A percentile compares a stretch with the other conserved stretches of the same genome.
Evolutionary conservation across 2,329 filamentous ascomycete genomes (phyloP).

Genomic region (Trichophyton benhamiae): DNA sequence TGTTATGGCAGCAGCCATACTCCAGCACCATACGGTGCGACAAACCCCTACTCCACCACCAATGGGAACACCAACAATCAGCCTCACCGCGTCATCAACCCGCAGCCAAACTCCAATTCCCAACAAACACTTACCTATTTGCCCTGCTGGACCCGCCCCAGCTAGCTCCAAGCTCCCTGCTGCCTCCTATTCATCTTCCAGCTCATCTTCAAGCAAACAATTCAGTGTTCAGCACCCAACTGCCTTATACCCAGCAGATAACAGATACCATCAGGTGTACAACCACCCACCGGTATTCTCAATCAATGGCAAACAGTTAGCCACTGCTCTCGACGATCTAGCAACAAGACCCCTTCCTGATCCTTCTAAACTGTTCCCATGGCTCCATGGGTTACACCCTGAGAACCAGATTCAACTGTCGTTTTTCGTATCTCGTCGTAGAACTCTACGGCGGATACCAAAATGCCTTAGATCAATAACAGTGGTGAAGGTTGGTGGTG

Average conservation of each 20-base stretch:
- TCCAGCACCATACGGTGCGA: slow-evolving; percentile 35
- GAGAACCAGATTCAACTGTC: slow-evolving; percentile 78
- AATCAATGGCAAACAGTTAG: slow-evolving; percentile 56
- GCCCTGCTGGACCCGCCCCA: slow-evolving; percentile 61
- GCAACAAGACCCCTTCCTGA: slow-evolving; percentile 73
- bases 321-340: slow-evolving; percentile 60
- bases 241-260: slow-evolving; percentile 58
- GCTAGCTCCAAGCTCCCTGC: slow-evolving; percentile 33
- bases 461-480: slow-evolving; percentile 69
- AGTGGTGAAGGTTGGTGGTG: slow-evolving; percentile 77
- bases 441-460: slow-evolving; percentile 56
- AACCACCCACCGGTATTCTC: slow-evolving; percentile 54
- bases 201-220: slow-evolving; percentile 39
- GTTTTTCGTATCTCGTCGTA: slow-evolving; percentile 73
- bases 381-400: slow-evolving; percentile 85
- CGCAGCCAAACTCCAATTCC: slow-evolving; percentile 57
- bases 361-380: slow-evolving; percentile 80
- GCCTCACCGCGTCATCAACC: slow-evolving; percentile 35
- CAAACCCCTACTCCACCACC: slow-evolving; percentile 40
- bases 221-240: slow-evolving; percentile 48
- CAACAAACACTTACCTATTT: slow-evolving; percentile 84
- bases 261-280: slow-evolving; percentile 46
- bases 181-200: slow-evolving; percentile 48
- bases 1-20: slow-evolving; percentile 36
- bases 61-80: slow-evolving; percentile 38